phyloP scores from a whole-genome alignment of 148 eudicot genomes.

The Hydrangea macrophylla region DNA sequence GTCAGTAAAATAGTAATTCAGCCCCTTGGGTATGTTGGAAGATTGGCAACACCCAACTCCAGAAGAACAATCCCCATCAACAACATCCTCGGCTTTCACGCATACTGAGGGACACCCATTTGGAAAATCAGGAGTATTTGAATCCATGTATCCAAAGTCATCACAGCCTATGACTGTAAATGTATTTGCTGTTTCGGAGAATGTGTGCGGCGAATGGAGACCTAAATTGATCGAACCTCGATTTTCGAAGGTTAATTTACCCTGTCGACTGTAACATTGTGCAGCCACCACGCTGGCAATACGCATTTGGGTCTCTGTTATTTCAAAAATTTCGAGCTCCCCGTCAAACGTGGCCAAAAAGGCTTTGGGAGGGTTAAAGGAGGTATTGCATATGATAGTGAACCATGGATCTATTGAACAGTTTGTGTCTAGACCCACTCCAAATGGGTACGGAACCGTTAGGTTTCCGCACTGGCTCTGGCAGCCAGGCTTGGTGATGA shows the following conservation, averaged over 20 bases:
- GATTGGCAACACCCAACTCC: conserved; percentile 59
- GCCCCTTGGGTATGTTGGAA: conserved; percentile 33
- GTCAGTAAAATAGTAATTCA: background rate
- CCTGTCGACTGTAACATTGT: conserved; percentile 18
- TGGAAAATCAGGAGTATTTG: conserved; percentile 10
- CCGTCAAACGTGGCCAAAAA: conserved; percentile 12
- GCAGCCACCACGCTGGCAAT: conserved; percentile 22
- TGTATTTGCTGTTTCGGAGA: conserved; percentile 31
- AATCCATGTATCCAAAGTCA: conserved; percentile 20
- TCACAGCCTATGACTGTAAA: conserved; percentile 50
- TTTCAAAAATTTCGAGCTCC: conserved; percentile 18
- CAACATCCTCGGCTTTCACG: conserved; percentile 17
- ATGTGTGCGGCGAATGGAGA: conserved; percentile 33
- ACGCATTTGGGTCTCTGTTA: conserved; percentile 25
- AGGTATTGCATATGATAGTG: conserved; percentile 27
- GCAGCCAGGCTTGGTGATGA: conserved; percentile 39
- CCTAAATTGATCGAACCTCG: background rate
- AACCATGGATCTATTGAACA: conserved; percentile 33
- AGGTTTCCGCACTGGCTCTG: conserved; percentile 40
- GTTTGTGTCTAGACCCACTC: conserved; percentile 22
- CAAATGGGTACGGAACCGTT: conserved; percentile 54
- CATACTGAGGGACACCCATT: conserved; percentile 35
- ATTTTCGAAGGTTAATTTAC: background rate
- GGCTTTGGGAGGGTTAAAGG: conserved; percentile 36
- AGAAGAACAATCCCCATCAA: conserved; percentile 33